Evolutionary conservation across 805 yeast species (phyloP), one percentile per base, ranked within the genome.

Genomic region (Dipodascopsis uninucleata): DNA sequence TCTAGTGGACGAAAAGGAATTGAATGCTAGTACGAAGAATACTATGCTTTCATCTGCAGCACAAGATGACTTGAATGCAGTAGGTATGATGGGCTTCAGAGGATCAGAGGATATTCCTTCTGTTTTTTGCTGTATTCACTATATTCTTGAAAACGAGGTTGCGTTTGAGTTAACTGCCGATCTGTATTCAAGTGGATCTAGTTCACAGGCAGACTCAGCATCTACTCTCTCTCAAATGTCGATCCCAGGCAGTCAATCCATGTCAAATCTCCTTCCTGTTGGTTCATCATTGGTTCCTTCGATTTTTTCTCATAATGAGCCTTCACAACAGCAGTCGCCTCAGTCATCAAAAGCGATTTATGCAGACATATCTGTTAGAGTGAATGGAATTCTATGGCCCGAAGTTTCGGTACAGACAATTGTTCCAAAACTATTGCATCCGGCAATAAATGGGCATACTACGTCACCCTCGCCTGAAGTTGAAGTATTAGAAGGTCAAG

Each of bases 371-470:
- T 35, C 52, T 3, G 63, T 59, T 7, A 47, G 57, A 5, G 85
- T 82, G 3, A 81, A 82, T 56, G 86, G 85, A 18, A 72, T 81
- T 18, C 71, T 76, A 10, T 82, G 88, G 88, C 75, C 79, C 21
- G 85, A 80, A 57, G 77, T 78, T 1, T 71, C 79, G 0, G 69
- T 76, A 29, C 78, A 78, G 36, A 67, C 69, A 12, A 43, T 52
- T 25, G 58, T 45, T 18, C 52, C 53, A 6, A 43, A 49, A 20
- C n/a, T 36, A 9, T 39, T 28, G n/a, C 40, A 40, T 25, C 38
- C 45, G 5, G 49, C 34, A n/a, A 22, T 31, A 2, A 31, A 29
- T n/a, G 31, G 31, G 14, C 20, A 36, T 9, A 2, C 36, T 6
- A n/a, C 25, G 18, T 12, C 43, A 18, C 20, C 34, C 16, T 37